Evolutionary conservation across 1,284 basidiomycete genomes (phyloP), one percentile per base, ranked within the genome.

Genomic region (Anthracocystis setariae): DNA sequence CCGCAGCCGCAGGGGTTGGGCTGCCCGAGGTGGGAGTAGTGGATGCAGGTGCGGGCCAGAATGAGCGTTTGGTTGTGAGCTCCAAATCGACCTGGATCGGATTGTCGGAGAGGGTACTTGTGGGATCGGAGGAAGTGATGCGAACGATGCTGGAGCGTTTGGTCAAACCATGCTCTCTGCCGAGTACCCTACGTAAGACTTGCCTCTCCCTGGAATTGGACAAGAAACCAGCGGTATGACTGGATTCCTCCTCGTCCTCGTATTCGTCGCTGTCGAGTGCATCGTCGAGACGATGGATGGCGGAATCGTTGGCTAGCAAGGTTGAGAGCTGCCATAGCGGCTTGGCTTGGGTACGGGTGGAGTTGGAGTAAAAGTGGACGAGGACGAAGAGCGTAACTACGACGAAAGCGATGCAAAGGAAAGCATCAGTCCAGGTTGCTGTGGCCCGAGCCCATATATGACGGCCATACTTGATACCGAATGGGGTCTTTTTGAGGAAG

Each of bases 71-170:
- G 0, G 51, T 58, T 4, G 46, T 38, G 2, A 57, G 52, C 10
- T 74, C 73, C 15, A 80, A 49, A 25, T 80, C 71, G 49, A 81
- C 33, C 24, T 78, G 67, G 38, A 80, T 68, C 0, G 80, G 78
- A 18, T 51, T 44, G 33, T 62, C 57, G 51, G 64, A 75, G 8
- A 82, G 63, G 2, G 44, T 57, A 35, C 77, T 79, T 12, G 67
- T 67, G 0, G 80, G 80, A 42, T 82, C 80, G 17, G 72, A 70
- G 12, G 73, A 74, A 9, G 56, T 71, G 53, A 82, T 78, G 20
- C 74, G 57, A 0, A 78, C 65, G 27, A 76, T 56, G 38, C 63
- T 74, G 20, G 57, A 58, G 9, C 56, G 40, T 45, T 59, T 72
- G 29, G 40, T 18, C 12, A 23, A 42, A 23, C 20, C 21, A 3